Conservation (phyloP, 2,329 filamentous ascomycete genomes). For the Trichophyton benhamiae region DNA sequence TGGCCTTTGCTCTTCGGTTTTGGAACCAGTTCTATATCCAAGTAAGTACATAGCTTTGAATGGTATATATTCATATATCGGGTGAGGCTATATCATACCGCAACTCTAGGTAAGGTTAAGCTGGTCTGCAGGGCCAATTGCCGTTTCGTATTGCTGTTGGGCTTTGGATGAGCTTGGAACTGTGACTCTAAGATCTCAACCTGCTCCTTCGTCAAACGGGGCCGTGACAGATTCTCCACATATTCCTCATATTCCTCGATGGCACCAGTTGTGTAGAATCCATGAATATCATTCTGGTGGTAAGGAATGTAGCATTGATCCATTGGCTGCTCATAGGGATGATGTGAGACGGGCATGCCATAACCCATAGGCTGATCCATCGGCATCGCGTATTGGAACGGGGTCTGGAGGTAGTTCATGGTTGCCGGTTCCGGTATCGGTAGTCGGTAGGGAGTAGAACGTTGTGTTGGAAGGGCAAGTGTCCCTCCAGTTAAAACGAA, state of each 20-base stretch:
- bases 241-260: slow-evolving; percentile 36
- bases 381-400: slow-evolving; percentile 27
- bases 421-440: slow-evolving; percentile 6
- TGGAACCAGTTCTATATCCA: slow-evolving; percentile 40
- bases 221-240: slow-evolving; percentile 37
- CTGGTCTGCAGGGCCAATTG: slow-evolving; percentile 39
- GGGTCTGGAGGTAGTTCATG: slow-evolving; percentile 31
- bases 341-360: slow-evolving; percentile 10
- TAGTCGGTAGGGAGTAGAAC: not conserved
- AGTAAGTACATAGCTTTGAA: slow-evolving; percentile 1
- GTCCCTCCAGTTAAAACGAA: not conserved
- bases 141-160: slow-evolving; percentile 39
- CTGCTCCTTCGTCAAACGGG: slow-evolving; percentile 41
- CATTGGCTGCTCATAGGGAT: slow-evolving; percentile 6
- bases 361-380: slow-evolving; percentile 28
- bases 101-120: slow-evolving; percentile 37
- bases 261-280: slow-evolving; percentile 8
- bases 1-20: slow-evolving; percentile 41
- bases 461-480: not conserved
- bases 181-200: slow-evolving; percentile 39
- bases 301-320: slow-evolving; percentile 10
- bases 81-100: slow-evolving; percentile 29
- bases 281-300: slow-evolving; percentile 5
- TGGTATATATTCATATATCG: not conserved
- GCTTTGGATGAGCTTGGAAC: slow-evolving; percentile 40